Base-by-base conservation (phyloP, 1,139 yeast genomes). In the Candida tropicalis region DNA sequence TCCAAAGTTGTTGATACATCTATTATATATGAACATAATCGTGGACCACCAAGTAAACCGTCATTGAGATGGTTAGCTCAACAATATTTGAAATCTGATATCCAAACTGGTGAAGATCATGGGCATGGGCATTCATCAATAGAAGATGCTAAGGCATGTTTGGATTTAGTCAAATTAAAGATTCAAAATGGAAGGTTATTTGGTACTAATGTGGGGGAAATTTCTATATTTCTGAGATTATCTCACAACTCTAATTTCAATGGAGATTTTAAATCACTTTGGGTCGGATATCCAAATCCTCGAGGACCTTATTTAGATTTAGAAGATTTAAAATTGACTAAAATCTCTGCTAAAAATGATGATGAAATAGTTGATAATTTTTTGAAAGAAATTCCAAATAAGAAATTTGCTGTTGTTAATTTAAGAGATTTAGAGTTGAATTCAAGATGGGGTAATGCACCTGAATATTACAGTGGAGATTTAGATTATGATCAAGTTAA, bases 111-210 rank as follows among this genome's bases (percentile, higher is more conserved):
- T 4, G 79, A 74, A 44, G 66, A 65, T 17, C 71, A 73, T 20
- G 71, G 73, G 0, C 55, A 62, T 1, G 96, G 96, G 3, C 99
- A 93, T 63, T 87, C 93, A 38, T 85, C 97, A 0, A 74, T 84
- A 1, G 96, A 89, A 59, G 99, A 93, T 59, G 87, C 97, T 6
- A 62, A 62, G 29, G 84, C 97, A 0, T 88, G 97, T 57, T 68
- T 91, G 55, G 91, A 88, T 47, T 70, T 93, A 40, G 79, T 87
- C 0, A 81, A 87, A 52, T 54, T 81, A 49, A 90, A 91, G 56
- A 66, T 90, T 11, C 60, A 70, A 3, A 79, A 82, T 45, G 97
- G 97, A 0, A 60, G 65, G 5, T 65, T 74, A 4, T 86, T 77
- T 62, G 98, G 98, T 0, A 62, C 68, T 24, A 71, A 73, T 44